Percentiles rank a stretch among this genome's conserved stretches.
Evolutionary conservation across 495 filamentous ascomycete species (phyloP).

Genomic region (Penicillium dipodomyicola): DNA sequence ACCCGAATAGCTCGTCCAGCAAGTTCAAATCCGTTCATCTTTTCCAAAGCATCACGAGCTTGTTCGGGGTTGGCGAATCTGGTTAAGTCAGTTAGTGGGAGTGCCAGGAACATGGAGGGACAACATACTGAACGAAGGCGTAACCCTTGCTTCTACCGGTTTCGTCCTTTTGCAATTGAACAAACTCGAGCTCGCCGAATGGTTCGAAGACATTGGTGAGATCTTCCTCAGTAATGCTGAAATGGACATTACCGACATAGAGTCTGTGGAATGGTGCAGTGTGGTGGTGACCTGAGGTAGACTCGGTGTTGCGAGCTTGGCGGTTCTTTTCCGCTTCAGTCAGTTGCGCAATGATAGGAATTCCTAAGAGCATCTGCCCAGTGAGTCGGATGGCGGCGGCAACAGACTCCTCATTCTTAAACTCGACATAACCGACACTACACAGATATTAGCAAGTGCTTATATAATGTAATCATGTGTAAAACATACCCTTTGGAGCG

Average conservation of each 20-base stretch:
- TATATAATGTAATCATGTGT: constrained; percentile 1
- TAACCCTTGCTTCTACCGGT: constrained; percentile 89
- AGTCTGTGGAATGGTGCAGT: constrained; percentile 96
- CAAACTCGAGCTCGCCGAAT: constrained; percentile 96
- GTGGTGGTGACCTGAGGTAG: constrained; percentile 59
- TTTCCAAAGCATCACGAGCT: constrained; percentile 90
- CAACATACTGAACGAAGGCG: constrained; percentile 95
- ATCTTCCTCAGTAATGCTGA: constrained; percentile 97
- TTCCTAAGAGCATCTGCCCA: constrained; percentile 96
- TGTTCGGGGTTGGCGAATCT: constrained; percentile 92
- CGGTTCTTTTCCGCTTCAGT: constrained; percentile 99
- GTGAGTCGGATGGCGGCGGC: constrained; percentile 93
- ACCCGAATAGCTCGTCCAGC: constrained; percentile 97
- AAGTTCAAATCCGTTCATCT: constrained; percentile 99
- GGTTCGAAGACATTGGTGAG: constrained; percentile 96
- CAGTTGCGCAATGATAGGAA: constrained; percentile 96
- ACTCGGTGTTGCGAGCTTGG: constrained; percentile 82
- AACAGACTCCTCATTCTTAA: constrained; percentile 94
- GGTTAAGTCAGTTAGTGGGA: constrained; percentile 9
- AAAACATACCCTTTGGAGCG: constrained; percentile 89
- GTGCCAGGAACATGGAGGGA: constrained; percentile 6
- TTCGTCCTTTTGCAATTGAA: constrained; percentile 95
- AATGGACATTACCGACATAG: constrained; percentile 99
- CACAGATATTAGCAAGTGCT: constrained; percentile 8
- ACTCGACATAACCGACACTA: constrained; percentile 99